These are phyloP conservation scores for Plasmodium cynomolgi DNA, from an alignment of 169 alveolate genomes.

Conservation along the genomic window DNA sequence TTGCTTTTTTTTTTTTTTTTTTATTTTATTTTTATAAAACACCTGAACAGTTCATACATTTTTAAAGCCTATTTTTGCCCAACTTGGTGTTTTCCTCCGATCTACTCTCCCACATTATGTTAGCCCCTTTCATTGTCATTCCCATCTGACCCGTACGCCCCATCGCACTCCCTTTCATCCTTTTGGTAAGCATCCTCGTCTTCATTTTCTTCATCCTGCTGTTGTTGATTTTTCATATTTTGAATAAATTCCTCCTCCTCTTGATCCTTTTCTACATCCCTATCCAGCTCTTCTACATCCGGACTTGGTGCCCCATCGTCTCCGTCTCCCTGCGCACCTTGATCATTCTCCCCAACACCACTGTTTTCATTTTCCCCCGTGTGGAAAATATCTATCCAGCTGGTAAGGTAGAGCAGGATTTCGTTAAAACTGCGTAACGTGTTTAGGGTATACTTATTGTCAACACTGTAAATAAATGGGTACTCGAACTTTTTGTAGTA, in stretches of 20 bases:
- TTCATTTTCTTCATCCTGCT: not conserved
- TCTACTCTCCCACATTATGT: not conserved
- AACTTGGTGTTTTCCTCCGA: not conserved
- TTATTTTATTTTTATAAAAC: not conserved
- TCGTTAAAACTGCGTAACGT: conserved; percentile 41
- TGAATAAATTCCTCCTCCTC: conserved; percentile 14
- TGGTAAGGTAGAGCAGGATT: conserved; percentile 39
- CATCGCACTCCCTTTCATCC: conserved; percentile 6
- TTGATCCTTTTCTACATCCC: not conserved
- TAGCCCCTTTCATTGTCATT: not conserved
- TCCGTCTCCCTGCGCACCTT: not conserved
- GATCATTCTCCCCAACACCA: not conserved
- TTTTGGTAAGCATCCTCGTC: conserved; percentile 2
- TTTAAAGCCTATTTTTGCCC: not conserved
- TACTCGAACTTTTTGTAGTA: conserved; percentile 53
- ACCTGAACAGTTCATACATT: conserved; percentile 4
- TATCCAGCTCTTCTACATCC: not conserved
- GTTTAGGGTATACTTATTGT: conserved; percentile 23
- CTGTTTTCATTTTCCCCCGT: conserved; percentile 33
- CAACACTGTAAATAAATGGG: conserved; percentile 61
- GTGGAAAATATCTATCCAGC: conserved; percentile 67
- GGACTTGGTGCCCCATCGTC: conserved; percentile 6
- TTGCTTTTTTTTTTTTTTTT: not conserved
- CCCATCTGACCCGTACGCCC: not conserved
- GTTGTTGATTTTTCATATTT: not conserved